Conservation (phyloP, 441 rosid genomes). For the Francoa sonchifolia region DNA sequence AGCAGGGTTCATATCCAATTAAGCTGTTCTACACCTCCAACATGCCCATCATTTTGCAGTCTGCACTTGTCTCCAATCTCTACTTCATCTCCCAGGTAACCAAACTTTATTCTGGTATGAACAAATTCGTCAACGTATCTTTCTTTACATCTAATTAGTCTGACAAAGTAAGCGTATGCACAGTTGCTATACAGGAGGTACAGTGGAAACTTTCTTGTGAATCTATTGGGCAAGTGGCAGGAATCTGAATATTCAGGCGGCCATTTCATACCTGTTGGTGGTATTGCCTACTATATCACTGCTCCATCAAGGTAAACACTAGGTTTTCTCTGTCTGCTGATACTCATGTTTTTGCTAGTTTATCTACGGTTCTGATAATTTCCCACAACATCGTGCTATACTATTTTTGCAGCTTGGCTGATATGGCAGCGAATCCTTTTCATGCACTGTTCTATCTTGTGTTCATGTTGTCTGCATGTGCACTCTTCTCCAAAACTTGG, state of each 20-base stretch:
- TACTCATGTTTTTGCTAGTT: background rate
- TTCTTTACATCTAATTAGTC: background rate
- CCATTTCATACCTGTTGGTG: slow-evolving; percentile 78
- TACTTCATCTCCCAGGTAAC: slow-evolving; percentile 90
- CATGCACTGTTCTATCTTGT: slow-evolving; percentile 83
- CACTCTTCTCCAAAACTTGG: slow-evolving; percentile 92
- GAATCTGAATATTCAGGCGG: slow-evolving; percentile 84
- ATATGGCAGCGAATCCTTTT: slow-evolving; percentile 87
- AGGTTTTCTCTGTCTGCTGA: slow-evolving; percentile 1
- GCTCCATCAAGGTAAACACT: slow-evolving; percentile 64
- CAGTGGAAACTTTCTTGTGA: slow-evolving; percentile 67
- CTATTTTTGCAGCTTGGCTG: slow-evolving; percentile 46
- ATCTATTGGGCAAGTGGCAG: slow-evolving; percentile 76
- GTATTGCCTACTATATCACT: slow-evolving; percentile 70
- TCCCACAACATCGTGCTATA: slow-evolving; percentile 4
- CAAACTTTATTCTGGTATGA: background rate
- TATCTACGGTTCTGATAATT: too few relatives aligned
- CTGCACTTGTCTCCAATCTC: slow-evolving; percentile 86
- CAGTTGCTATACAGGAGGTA: slow-evolving; percentile 69
- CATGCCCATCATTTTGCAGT: slow-evolving; percentile 79
- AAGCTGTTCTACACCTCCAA: slow-evolving; percentile 71
- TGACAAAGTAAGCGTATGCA: slow-evolving; percentile 4
- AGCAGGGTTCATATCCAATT: slow-evolving; percentile 91
- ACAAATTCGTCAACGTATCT: background rate
- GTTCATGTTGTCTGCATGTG: slow-evolving; percentile 80